Base-by-base conservation (phyloP, 352 stramenopile species). In the Vaucheria bursata region DNA sequence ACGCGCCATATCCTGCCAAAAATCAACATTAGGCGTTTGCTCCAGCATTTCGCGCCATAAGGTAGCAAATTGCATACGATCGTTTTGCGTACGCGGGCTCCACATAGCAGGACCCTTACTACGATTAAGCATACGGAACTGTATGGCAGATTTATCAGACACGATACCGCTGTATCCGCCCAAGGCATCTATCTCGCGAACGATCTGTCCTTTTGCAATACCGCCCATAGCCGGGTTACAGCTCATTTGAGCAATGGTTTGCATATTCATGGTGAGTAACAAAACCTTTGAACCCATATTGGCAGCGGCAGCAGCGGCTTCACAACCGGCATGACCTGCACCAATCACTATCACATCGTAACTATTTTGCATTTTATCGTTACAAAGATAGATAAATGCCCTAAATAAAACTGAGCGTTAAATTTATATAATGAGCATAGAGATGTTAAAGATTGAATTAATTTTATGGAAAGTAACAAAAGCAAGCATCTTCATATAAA, bases 341-440 rank as follows among this genome's bases (percentile, higher is more conserved):
- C 92, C 92, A 45, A 97, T 88, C 0, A 97, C 89, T 35, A 96
- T 88, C 0, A 96, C 91, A 80, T 97, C 92, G 6, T 50, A 59
- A 59, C n/a, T n/a, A n/a, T n/a, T n/a, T n/a, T n/a, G n/a, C n/a
- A n/a, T n/a, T n/a, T n/a, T n/a, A n/a, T n/a, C n/a, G n/a, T n/a
- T n/a, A n/a, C n/a, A n/a, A n/a, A n/a, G n/a, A n/a, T n/a, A n/a
- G n/a, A n/a, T n/a, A n/a, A n/a, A n/a, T n/a, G n/a, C n/a, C n/a
- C n/a, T n/a, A n/a, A n/a, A n/a, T n/a, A n/a, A n/a, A n/a, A n/a
- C n/a, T n/a, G n/a, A n/a, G n/a, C n/a, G n/a, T n/a, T n/a, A n/a
- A n/a, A n/a, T n/a, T n/a, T n/a, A n/a, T n/a, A n/a, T n/a, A n/a
- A n/a, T n/a, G n/a, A n/a, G n/a, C n/a, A n/a, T n/a, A n/a, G n/a